Conservation (phyloP, 2,329 filamentous ascomycete species). For the Sphaerulina vaccinii region DNA sequence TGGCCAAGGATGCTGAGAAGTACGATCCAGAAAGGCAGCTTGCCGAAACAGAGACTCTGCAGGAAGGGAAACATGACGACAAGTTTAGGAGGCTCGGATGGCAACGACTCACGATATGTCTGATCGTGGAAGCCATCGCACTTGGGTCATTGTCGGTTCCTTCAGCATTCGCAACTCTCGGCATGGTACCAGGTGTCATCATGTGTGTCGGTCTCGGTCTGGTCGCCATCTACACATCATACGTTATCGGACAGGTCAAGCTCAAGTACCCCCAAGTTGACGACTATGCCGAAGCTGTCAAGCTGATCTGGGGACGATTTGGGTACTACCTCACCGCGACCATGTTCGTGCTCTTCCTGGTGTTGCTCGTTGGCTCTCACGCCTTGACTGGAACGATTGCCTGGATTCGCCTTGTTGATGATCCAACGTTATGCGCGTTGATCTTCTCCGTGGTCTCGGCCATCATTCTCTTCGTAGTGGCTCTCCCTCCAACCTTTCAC, state of each 20-base stretch:
- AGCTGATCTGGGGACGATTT: slow-evolving; percentile 43
- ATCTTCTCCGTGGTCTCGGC: slow-evolving; percentile 46
- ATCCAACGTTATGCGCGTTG: slow-evolving; percentile 41
- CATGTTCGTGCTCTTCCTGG: slow-evolving; percentile 46
- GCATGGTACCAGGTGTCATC: slow-evolving; percentile 57
- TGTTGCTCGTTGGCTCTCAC: slow-evolving; percentile 47
- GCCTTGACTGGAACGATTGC: slow-evolving; percentile 49
- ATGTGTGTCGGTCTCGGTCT: slow-evolving; percentile 55
- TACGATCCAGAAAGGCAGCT: slow-evolving; percentile 21
- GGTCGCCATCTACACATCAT: slow-evolving; percentile 61
- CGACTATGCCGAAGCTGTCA: slow-evolving; percentile 48
- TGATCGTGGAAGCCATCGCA: slow-evolving; percentile 61
- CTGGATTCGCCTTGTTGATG: slow-evolving; percentile 43
- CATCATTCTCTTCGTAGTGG: slow-evolving; percentile 39
- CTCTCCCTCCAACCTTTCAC: slow-evolving; percentile 39
- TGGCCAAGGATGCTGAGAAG: slow-evolving; percentile 14
- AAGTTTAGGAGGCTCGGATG: slow-evolving; percentile 49
- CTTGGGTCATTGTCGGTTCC: slow-evolving; percentile 59
- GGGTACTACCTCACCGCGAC: slow-evolving; percentile 45
- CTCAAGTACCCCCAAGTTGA: slow-evolving; percentile 46
- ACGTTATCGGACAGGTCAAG: slow-evolving; percentile 62
- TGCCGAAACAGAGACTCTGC: slow-evolving; percentile 30
- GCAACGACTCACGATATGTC: slow-evolving; percentile 45
- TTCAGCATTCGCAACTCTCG: slow-evolving; percentile 54
- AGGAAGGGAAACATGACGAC: slow-evolving; percentile 30